Evolutionary conservation across 1,139 yeast species (phyloP), one percentile per base, ranked within the genome.

Genomic region (Protomyces macrosporus): DNA sequence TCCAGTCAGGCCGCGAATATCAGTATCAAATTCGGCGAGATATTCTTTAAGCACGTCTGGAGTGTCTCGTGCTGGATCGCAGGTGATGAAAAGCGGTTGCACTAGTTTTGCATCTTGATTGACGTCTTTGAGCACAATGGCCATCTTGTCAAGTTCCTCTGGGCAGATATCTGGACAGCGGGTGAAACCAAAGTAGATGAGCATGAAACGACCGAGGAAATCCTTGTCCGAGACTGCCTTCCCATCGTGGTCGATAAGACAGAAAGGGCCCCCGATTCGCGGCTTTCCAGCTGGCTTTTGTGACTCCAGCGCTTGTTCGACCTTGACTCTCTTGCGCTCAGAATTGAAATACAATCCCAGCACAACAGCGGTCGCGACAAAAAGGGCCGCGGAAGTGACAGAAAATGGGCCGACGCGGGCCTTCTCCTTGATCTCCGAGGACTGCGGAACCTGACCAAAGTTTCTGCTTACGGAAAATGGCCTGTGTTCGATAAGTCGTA

Each of bases 141-240:
- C 89, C 74, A 93, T 80, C 72, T 91, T 90, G 73, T 93, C 98
- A 68, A 93, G 81, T 75, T 93, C 98, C 73, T 93, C 98, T 7
- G 98, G 98, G 75, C 98, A 93, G 61, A 93, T 90, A 75, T 93
- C 98, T 6, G 98, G 98, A 76, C 98, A 93, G 76, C 90, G 91
- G 4, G 96, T 88, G 78, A 93, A 93, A 0, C 98, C 98, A 76
- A 93, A 93, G 75, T 93, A 93, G 16, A 93, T 75, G 57, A 93
- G 79, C 10, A 90, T 83, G 74, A 89, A 93, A 74, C 83, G 85
- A 55, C 93, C 95, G 68, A 82, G 77, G 72, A 93, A 78, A 71
- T 91, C 83, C 66, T 88, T 79, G 37, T 90, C 84, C 0, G 97
- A 88, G 74, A 91, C 93, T 23, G 75, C 76, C 33, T 86, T 77